Evolutionary conservation across 352 stramenopile species (phyloP).

Genomic region (Globisporangium nunn): DNA sequence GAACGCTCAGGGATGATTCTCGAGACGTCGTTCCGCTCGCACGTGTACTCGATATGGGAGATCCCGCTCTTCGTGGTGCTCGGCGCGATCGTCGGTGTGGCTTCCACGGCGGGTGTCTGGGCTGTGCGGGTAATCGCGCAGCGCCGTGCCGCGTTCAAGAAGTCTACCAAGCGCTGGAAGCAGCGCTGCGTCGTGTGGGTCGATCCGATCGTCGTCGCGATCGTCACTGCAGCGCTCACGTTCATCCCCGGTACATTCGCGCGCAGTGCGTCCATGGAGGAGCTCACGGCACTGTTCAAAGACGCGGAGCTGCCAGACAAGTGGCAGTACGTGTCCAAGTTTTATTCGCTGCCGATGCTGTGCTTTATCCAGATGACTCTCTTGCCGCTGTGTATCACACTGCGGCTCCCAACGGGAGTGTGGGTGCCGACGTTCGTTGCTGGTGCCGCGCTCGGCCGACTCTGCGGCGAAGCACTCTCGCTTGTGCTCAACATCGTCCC

Average conservation of each 20-base stretch:
- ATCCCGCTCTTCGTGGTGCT: slow-evolving; percentile 63
- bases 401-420: slow-evolving; percentile 75
- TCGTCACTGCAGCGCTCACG: slow-evolving; percentile 56
- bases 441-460: slow-evolving; percentile 66
- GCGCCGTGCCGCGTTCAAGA: slow-evolving; percentile 23
- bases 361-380: slow-evolving; percentile 49
- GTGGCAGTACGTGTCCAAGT: slow-evolving; percentile 60
- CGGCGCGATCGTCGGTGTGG: slow-evolving; percentile 45
- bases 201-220: slow-evolving; percentile 54
- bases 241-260: slow-evolving; percentile 70
- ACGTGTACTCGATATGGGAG: slow-evolving; percentile 60
- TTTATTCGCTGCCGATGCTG: slow-evolving; percentile 47
- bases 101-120: slow-evolving; percentile 50
- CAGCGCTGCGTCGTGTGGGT: slow-evolving; percentile 49
- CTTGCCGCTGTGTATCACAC: slow-evolving; percentile 74
- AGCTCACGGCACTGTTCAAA: slow-evolving; percentile 62
- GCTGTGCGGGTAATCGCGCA: slow-evolving; percentile 50
- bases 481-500: slow-evolving; percentile 27
- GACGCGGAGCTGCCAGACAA: slow-evolving; percentile 27
- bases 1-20: slow-evolving; percentile 44
- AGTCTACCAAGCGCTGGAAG: slow-evolving; percentile 43
- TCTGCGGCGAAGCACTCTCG: slow-evolving; percentile 62
- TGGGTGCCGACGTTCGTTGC: slow-evolving; percentile 84
- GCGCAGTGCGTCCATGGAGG: slow-evolving; percentile 41
- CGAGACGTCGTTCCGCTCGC: slow-evolving; percentile 37